Evolutionary conservation across 129 eudicot genomes (phyloP), one percentile per base, ranked within the genome.

Genomic region (Escallonia rubra): DNA sequence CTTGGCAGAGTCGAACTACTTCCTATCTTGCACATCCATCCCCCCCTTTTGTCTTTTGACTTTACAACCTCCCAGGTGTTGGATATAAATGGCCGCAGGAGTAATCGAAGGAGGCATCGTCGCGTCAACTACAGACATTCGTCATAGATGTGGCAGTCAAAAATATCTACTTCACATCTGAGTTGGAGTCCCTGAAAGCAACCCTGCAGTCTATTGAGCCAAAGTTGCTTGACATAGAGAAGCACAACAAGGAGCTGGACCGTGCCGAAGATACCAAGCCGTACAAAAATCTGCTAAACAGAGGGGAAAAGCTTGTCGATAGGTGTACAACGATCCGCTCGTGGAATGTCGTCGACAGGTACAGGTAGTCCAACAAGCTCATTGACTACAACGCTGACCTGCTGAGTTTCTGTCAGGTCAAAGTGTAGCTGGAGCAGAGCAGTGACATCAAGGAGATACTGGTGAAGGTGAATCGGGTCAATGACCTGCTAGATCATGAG

Each of bases 341-440:
- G 6, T 74, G 79, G 83, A 64, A 79, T 54, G 68, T 69, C 4
- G 48, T n/a, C 44, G 54, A 74, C 15, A 79, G 69, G 64, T 63
- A 63, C 10, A 63, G 40, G 46, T 67, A 73, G 13, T 62, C 66
- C 0, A 64, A 69, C 39, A 46, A 11, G 50, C 45, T 78, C 5
- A n/a, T 41, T 72, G 61, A 59, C 6, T 72, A 72, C 67, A 78
- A 72, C 43, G 34, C 51, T 10, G 61, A 45, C 61, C 59, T 79
- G 6, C 34, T 15, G 49, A 4, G 65, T 39, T 79, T 68, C 41
- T 74, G 69, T 45, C 69, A 65, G 59, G 3, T 10, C 10, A 64
- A 70, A 46, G 14, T 69, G 53, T 48, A 53, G 48, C 67, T 47
- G 23, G 46, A 57, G 23, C 14, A 64, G 72, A 59, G 8, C 43